phyloP scores from a whole-genome alignment of 768 basidiomycete genomes.

The Rossbeevera mucosa region DNA sequence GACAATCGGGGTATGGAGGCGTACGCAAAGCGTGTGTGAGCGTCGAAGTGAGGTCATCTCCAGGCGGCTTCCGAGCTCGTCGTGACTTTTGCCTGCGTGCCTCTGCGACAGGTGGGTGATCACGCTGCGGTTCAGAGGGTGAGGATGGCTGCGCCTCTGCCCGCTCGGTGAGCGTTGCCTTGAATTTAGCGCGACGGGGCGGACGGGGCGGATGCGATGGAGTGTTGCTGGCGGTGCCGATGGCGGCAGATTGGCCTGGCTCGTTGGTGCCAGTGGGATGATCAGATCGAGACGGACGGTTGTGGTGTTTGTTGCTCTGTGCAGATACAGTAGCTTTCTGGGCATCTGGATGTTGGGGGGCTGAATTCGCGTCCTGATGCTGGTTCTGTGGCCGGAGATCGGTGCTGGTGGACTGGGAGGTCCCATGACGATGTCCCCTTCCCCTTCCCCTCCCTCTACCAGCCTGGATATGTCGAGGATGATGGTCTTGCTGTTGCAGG shows the following conservation, averaged over 20 bases:
- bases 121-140: neutral
- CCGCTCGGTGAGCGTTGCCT: constrained; percentile 31
- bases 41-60: constrained; percentile 70
- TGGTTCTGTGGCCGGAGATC: neutral
- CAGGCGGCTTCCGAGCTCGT: constrained; percentile 10
- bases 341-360: neutral
- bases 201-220: constrained; percentile 7
- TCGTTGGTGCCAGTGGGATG: neutral
- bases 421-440: neutral
- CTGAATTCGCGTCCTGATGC: neutral
- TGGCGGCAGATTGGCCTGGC: neutral
- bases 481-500: neutral
- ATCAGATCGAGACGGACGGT: neutral
- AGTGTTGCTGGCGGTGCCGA: neutral
- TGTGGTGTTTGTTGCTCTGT: neutral
- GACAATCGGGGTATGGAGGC: constrained; percentile 72
- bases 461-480: neutral
- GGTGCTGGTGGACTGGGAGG: neutral
- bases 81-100: constrained; percentile 8
- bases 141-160: neutral
- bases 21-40: constrained; percentile 63
- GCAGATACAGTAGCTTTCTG: neutral
- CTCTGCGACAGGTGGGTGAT: neutral
- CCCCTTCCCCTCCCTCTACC: neutral
- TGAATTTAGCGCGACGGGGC: constrained; percentile 36